Base-by-base conservation (phyloP, 73 alveolate genomes). In the Paramecium bursaria region DNA sequence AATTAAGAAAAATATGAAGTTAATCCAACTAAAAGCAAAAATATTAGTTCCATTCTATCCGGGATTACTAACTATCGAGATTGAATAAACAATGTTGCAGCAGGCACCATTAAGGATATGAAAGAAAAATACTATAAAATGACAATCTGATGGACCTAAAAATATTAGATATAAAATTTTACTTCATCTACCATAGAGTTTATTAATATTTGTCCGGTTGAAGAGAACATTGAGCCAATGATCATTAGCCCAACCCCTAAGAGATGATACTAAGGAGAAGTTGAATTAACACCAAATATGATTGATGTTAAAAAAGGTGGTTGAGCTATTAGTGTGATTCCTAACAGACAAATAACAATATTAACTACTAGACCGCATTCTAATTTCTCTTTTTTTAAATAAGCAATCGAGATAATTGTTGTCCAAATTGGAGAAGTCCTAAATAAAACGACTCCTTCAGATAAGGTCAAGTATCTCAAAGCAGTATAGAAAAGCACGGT, bases 381-480 rank as follows among this genome's bases (percentile, higher is more conserved):
- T 7, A 67, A 67, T 9, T 19, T 35, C 21, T 67, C 82, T 19
- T 35, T 42, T 27, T 67, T 67, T 15, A 67, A 47, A 67, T 39
- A 35, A 67, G 5, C 14, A 2, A 67, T 67, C 2, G 60, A 15
- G 5, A 67, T 67, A 15, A 67, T 10, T 0, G 82, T 9, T 67
- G 82, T 67, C 82, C 82, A 67, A 35, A 67, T 39, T n/a, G 82
- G 60, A 0, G 82, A 67, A 1, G 82, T 67, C 44, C 44, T 13
- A 25, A 67, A 39, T 2, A 67, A 35, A 19, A 67, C 82, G 19
- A 25, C 10, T 3, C 50, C 82, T 67, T 67, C 82, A 31, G 82
- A 42, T 15, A 67, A 21, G 11, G 26, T 42, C 10, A 67, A 35
- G 21, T 39, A 67, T 17, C 9, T 67, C 6, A 67, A 47, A 19